Evolutionary conservation across 2,329 filamentous ascomycete genomes (phyloP), one percentile per base, ranked within the genome.

Genomic region (Xylogone sp.): DNA sequence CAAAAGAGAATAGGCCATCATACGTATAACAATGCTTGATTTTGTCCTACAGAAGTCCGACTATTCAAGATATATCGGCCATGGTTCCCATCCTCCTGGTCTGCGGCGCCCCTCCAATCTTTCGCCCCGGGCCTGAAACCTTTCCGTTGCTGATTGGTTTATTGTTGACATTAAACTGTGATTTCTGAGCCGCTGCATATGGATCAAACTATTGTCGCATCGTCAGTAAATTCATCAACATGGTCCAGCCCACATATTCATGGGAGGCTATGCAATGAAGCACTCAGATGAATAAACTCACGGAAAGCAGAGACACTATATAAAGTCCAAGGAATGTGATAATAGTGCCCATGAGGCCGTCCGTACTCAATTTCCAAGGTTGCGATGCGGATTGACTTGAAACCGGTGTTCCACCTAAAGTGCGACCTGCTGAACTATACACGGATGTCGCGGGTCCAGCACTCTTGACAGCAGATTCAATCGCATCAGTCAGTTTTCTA

Each of bases 401-500:
- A 19, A 67, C 69, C n/a, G 65, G 64, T 1, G 66, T 66, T 7
- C 74, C 75, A 8, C 82, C 83, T 0, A 87, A 73, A 21, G 79
- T 83, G 43, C 81, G 76, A 1, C 83, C 83, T 0, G 74, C 74
- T 0, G 75, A 76, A 48, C 72, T 72, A 62, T 85, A 86, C 0
- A 69, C 68, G 2, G 75, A 72, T 46, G 73, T 75, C 1, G 69
- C 61, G 5, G 73, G 49, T 9, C 64, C 63, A 19, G 65, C 62
- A 18, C 85, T 71, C 65, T 81, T 81, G 48, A 83, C 73, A 3
- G 81, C 82, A 66, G 87, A 87, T 62, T 86, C 84, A 57, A 97
- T 85, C 21, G 88, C 89, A 51, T 83, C 79, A 31, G 84, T 87
- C 43, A 99, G 82, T 48, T 83, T 85, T 10, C 84, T 78, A 1